Evolutionary conservation across 1,284 basidiomycete species (phyloP).

Genomic region (Trichosporon inkin): DNA sequence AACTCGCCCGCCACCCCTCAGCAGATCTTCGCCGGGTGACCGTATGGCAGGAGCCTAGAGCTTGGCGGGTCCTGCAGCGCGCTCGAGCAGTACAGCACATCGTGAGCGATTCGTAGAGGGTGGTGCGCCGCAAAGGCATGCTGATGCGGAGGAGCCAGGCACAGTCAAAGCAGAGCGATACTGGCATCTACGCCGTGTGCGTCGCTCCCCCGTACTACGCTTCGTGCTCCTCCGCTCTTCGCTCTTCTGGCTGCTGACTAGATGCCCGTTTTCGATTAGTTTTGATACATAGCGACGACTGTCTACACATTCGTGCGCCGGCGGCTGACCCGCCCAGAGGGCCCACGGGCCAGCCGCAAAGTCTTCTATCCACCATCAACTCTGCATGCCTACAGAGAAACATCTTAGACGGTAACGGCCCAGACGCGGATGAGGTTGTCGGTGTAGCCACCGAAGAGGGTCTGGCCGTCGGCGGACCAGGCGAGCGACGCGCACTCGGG

Average conservation of each 20-base stretch:
- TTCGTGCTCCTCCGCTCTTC: not conserved
- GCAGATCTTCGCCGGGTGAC: too few species aligned
- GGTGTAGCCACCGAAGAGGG: slow-evolving; percentile 91
- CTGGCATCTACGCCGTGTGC: too few species aligned
- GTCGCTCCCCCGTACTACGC: too few species aligned
- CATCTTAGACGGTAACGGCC: slow-evolving; percentile 62
- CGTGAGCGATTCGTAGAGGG: too few species aligned
- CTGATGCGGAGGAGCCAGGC: too few species aligned
- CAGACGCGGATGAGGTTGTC: slow-evolving; percentile 89
- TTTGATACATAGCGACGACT: slow-evolving; percentile 7
- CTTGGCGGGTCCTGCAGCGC: too few species aligned
- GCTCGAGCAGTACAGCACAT: too few species aligned
- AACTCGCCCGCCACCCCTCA: too few species aligned
- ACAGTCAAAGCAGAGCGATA: too few species aligned
- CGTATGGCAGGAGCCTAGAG: too few species aligned
- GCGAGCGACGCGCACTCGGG: slow-evolving; percentile 97
- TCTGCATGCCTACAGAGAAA: slow-evolving; percentile 23
- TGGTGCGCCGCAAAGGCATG: too few species aligned
- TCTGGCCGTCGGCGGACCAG: slow-evolving; percentile 98
- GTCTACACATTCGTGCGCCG: not conserved
- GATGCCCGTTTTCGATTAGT: not conserved
- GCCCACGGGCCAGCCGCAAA: not conserved
- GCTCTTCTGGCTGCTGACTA: not conserved
- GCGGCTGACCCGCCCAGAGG: not conserved
- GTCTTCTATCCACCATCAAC: slow-evolving; percentile 16